Conservation (phyloP, 805 yeast species). For the Scheffersomyces coipomensis region DNA sequence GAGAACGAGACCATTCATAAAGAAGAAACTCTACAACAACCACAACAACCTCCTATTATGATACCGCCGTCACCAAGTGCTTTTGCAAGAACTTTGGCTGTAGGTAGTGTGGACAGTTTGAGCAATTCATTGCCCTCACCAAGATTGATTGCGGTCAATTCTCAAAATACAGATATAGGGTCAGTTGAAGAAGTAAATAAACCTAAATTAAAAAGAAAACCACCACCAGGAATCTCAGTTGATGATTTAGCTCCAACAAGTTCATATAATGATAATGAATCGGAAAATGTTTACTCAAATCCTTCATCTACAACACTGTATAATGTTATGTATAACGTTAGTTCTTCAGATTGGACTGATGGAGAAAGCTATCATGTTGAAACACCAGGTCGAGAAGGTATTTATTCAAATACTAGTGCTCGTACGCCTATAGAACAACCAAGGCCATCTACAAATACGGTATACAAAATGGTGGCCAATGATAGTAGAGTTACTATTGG, state of each 20-base stretch:
- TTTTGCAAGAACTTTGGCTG: slow-evolving; percentile 22
- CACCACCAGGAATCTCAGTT: slow-evolving; percentile 21
- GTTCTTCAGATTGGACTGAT: not conserved
- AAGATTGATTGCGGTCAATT: not conserved
- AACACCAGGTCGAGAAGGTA: not conserved
- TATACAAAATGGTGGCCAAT: not conserved
- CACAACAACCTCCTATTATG: slow-evolving; percentile 26
- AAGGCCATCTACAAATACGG: not conserved
- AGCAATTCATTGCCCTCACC: slow-evolving; percentile 1
- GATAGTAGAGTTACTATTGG: not conserved
- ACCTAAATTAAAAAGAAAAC: slow-evolving; percentile 21
- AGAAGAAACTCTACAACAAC: too few relatives aligned
- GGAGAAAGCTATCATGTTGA: not conserved
- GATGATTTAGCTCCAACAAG: slow-evolving; percentile 2
- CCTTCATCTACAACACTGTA: slow-evolving; percentile 3
- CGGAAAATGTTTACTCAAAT: slow-evolving; percentile 2
- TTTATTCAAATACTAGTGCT: not conserved
- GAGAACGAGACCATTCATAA: too few relatives aligned
- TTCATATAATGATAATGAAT: slow-evolving; percentile 2
- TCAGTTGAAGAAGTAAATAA: not conserved
- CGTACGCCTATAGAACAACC: slow-evolving; percentile 9
- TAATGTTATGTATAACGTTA: not conserved
- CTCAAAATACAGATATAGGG: not conserved
- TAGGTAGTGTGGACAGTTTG: slow-evolving; percentile 19
- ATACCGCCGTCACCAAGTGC: slow-evolving; percentile 29